Conservation (phyloP, 2,329 filamentous ascomycete genomes). For the Fusarium siculi region DNA sequence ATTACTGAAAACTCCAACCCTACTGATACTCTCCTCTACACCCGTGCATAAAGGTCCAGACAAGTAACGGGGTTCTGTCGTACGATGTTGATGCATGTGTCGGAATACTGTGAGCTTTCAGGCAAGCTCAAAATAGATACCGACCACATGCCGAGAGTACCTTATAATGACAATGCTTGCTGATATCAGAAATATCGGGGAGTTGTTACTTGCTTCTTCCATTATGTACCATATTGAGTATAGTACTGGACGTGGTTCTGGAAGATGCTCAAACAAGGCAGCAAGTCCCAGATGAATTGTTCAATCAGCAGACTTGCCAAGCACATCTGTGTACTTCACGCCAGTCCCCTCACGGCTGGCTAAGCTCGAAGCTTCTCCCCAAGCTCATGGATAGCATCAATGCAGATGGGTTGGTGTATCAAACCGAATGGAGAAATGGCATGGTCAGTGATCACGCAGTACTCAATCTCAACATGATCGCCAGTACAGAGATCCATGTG, state of each 20-base stretch:
- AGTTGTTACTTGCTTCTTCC: background rate
- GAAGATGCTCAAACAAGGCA: background rate
- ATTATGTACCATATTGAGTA: background rate
- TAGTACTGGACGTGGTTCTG: background rate
- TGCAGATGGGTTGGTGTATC: background rate
- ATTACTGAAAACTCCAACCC: background rate
- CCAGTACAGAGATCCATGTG: background rate
- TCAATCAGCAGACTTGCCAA: background rate
- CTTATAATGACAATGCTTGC: background rate
- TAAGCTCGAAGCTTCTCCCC: background rate
- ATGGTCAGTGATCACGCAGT: background rate
- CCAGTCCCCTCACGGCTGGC: background rate
- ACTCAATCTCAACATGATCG: slow-evolving; percentile 7
- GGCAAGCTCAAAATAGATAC: background rate
- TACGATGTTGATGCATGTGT: background rate
- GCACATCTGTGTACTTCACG: background rate
- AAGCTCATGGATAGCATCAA: background rate
- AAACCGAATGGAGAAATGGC: background rate
- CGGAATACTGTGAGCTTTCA: background rate
- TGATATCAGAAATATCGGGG: background rate
- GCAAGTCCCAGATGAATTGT: background rate
- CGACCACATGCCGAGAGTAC: background rate
- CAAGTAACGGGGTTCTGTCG: background rate
- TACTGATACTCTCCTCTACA: background rate
- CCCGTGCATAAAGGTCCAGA: background rate